phyloP scores from a whole-genome alignment of 352 stramenopile genomes.

The Plasmopara muralis region DNA sequence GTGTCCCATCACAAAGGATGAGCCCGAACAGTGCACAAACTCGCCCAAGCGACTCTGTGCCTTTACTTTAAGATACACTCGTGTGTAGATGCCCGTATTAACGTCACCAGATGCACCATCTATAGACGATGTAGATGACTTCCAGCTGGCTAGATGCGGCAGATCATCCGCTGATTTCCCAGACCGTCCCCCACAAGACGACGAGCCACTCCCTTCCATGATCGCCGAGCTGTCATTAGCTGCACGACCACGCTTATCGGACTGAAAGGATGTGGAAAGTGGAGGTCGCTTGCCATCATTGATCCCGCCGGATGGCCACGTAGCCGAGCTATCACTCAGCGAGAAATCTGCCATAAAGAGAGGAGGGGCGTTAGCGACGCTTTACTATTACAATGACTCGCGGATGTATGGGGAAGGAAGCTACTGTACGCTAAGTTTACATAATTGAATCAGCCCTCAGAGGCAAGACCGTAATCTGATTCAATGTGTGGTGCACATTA shows the following conservation, averaged over 20 bases:
- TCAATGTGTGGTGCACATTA: constrained; percentile 8
- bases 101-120: constrained; percentile 44
- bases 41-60: constrained; percentile 68
- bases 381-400: background rate
- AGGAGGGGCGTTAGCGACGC: constrained; percentile 3
- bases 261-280: constrained; percentile 32
- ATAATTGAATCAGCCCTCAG: background rate
- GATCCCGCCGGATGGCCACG: constrained; percentile 23
- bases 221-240: constrained; percentile 4
- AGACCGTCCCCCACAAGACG: background rate
- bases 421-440: constrained; percentile 9
- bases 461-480: background rate
- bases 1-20: constrained; percentile 82
- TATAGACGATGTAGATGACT: constrained; percentile 25
- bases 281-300: constrained; percentile 44
- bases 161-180: constrained; percentile 11
- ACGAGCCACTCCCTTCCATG: constrained; percentile 16
- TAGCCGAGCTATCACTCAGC: constrained; percentile 17
- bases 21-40: constrained; percentile 70
- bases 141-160: constrained; percentile 31
- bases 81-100: constrained; percentile 77
- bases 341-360: constrained; percentile 22
- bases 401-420: constrained; percentile 1
- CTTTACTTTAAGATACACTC: constrained; percentile 66
- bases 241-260: constrained; percentile 38